Base-by-base conservation (phyloP, 2,329 filamentous ascomycete genomes). In the Arthrobotrys conoides region DNA sequence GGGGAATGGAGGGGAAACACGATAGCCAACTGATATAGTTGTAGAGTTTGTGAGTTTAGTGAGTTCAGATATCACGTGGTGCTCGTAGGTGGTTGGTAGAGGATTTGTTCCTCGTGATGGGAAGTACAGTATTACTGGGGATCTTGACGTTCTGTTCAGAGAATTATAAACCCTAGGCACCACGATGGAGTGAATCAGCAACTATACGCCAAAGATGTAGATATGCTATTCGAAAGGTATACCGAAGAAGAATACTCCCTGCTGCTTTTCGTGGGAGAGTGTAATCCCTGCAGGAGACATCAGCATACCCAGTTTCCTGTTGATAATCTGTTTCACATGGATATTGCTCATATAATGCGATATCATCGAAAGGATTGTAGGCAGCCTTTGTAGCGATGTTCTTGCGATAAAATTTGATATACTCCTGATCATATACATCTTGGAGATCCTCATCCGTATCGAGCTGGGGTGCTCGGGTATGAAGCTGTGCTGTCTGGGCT, bases 121-220 rank as follows among this genome's bases (percentile, higher is more conserved):
- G 14, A 79, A 44, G 33, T 79, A 79, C 1, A 79, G 16, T 3
- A 79, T 71, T 2, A 79, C 51, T 20, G 76, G 76, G 16, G 76
- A 73, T 14, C 48, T 18, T 0, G 57, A 49, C 0, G 41, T 61
- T 5, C 46, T 63, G 22, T 67, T 27, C 3, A 27, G 20, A 16
- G 70, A 59, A 8, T 70, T 59, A 36, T 79, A 79, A 22, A 79
- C 36, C 3, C 76, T 70, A 9, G n/a, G 4, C 1, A 12, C 3
- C 3, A 9, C 0, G 9, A 20, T 20, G 5, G 5, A 20, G 20
- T 46, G 2, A 20, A 12, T 18, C n/a, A 46, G 6, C 10, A 10
- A 46, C 38, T 16, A 20, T n/a, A 46, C 44, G 5, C 3, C 6
- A 46, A 46, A 8, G n/a, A 46, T 1, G 16, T 3, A 16, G 12